phyloP scores from a whole-genome alignment of 2,329 filamentous ascomycete genomes.

The Cercospora zeae-maydis region DNA sequence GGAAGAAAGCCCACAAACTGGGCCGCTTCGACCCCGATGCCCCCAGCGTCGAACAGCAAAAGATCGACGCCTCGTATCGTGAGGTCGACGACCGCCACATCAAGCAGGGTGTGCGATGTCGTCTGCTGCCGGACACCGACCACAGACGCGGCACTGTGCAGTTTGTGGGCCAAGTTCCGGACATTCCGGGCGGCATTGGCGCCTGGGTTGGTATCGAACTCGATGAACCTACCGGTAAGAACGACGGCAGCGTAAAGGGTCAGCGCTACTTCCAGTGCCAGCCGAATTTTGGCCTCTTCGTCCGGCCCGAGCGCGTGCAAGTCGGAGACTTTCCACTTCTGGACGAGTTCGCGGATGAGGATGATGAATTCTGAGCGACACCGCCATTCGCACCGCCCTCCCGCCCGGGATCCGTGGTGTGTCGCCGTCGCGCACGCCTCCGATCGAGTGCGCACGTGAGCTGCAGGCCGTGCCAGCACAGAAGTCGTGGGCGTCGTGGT shows the following conservation, averaged over 20 bases:
- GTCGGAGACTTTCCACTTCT: slow-evolving; percentile 65
- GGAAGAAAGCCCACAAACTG: slow-evolving; percentile 94
- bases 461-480: slow-evolving; percentile 8
- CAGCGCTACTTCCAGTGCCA: slow-evolving; percentile 67
- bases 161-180: slow-evolving; percentile 70
- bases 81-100: slow-evolving; percentile 65
- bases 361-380: slow-evolving; percentile 59
- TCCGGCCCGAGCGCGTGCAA: slow-evolving; percentile 73
- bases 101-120: slow-evolving; percentile 41
- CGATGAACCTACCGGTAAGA: slow-evolving; percentile 78
- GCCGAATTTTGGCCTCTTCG: slow-evolving; percentile 72
- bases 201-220: slow-evolving; percentile 69
- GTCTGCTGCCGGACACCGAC: slow-evolving; percentile 59
- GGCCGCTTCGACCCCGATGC: slow-evolving; percentile 91
- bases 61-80: slow-evolving; percentile 62
- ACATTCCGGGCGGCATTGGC: slow-evolving; percentile 61
- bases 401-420: background rate
- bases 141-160: slow-evolving; percentile 64
- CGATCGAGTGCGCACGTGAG: background rate
- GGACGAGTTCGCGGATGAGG: slow-evolving; percentile 70
- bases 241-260: slow-evolving; percentile 67
- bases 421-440: background rate
- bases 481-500: background rate
- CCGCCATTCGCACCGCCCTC: slow-evolving; percentile 4
- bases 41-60: slow-evolving; percentile 67